Evolutionary conservation across 2,329 filamentous ascomycete species (phyloP), one percentile per base, ranked within the genome.

Genomic region (Didymella sp.): DNA sequence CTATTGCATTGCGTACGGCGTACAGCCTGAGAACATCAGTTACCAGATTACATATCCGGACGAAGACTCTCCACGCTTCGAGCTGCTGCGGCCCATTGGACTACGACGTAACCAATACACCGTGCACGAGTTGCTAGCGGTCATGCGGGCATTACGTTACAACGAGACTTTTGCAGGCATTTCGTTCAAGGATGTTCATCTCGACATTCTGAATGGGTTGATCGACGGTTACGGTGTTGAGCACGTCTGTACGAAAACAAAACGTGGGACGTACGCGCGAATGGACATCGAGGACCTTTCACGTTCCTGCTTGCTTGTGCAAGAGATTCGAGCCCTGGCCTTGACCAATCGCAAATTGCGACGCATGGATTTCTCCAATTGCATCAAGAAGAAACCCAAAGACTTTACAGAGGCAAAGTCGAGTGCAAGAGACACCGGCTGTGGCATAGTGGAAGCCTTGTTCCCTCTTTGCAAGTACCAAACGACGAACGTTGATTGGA

Each of bases 401-500:
- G 73, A 77, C 45, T 53, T 53, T 8, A 58, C 56, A 37, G 77
- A 79, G 35, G 74, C 78, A 9, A 51, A 60, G 15, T 72, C 75
- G 21, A 81, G 81, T 51, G 79, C 80, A 15, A 82, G 82, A 62
- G 87, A 89, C 67, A 81, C 84, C 6, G 88, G 88, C 1, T 89
- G 87, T 68, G 88, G 87, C 37, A 87, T 91, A 45, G 85, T 88
- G 17, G 87, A 89, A 70, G 88, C 87, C 2, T 78, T 91, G 5
- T 87, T 89, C 63, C 87, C 88, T 1, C 77, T 90, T 6, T 89
- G 87, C 73, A 85, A 85, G 60, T 83, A 85, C 59, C 84, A 88
- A 64, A 80, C 87, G 22, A 90, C 88, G 0, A 88, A 87, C 64
- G 85, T 90, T 17, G 86, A 89, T 69, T 91, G 88, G 88, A 83